Evolutionary conservation across 305 asterid genomes (phyloP).

Genomic region (Stenogyne calaminthoides): DNA sequence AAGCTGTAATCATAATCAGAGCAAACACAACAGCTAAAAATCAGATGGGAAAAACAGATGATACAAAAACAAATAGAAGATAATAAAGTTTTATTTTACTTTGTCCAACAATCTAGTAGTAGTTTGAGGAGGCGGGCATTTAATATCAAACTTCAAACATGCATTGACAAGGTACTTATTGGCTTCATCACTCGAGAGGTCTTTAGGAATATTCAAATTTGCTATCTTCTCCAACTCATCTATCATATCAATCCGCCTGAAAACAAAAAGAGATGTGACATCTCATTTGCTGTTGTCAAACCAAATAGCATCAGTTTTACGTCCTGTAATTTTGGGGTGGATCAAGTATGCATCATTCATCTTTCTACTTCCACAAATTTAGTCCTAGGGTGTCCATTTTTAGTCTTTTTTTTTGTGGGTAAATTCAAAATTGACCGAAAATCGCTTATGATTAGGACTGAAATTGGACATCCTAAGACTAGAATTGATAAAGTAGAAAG

Average conservation of each 20-base stretch:
- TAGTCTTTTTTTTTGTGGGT: neutral
- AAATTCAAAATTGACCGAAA: neutral
- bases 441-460: neutral
- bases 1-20: constrained; percentile 53
- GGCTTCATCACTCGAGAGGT: constrained; percentile 76
- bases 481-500: neutral
- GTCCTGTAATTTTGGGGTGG: neutral
- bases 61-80: neutral
- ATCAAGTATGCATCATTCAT: neutral
- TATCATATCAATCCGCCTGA: constrained; percentile 94
- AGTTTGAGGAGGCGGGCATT: constrained; percentile 93
- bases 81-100: constrained; percentile 38
- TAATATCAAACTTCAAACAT: constrained; percentile 70
- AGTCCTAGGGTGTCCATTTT: neutral
- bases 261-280: constrained; percentile 10
- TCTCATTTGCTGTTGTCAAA: neutral
- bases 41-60: neutral
- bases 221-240: constrained; percentile 85
- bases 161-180: constrained; percentile 75
- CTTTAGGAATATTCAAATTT: constrained; percentile 76
- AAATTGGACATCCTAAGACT: neutral
- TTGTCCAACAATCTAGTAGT: constrained; percentile 87
- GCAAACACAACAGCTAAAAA: constrained; percentile 10
- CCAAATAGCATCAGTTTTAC: no score
- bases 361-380: neutral